Evolutionary conservation across 495 filamentous ascomycete species (phyloP).

Genomic region (Penicillium ucsense): DNA sequence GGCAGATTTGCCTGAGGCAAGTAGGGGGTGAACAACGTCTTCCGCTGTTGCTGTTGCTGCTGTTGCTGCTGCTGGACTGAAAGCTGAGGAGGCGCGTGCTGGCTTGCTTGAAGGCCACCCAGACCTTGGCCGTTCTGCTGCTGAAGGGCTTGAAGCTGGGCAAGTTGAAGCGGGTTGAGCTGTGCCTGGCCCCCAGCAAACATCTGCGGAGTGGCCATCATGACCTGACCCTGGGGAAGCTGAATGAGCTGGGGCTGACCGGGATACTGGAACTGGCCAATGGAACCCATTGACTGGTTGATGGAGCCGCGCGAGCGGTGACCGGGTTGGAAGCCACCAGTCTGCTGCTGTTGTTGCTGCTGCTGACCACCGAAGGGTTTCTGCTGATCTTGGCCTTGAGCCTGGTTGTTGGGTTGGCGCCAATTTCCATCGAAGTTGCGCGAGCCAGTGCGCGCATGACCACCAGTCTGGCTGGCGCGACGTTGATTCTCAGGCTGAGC

Average conservation of each 20-base stretch:
- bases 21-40: slow-evolving; percentile 97
- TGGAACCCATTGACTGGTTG: slow-evolving; percentile 73
- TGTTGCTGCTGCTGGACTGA: slow-evolving; percentile 49
- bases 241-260: slow-evolving; percentile 88
- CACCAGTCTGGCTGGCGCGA: slow-evolving; percentile 52
- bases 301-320: slow-evolving; percentile 81
- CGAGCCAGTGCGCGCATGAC: slow-evolving; percentile 70
- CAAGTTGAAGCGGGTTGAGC: slow-evolving; percentile 80
- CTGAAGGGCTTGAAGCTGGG: slow-evolving; percentile 86
- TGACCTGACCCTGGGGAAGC: slow-evolving; percentile 72
- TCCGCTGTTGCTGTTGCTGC: slow-evolving; percentile 86
- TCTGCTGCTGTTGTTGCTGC: slow-evolving; percentile 42
- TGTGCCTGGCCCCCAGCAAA: slow-evolving; percentile 61
- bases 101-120: slow-evolving; percentile 57
- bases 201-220: slow-evolving; percentile 60
- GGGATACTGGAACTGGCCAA: slow-evolving; percentile 85
- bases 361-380: slow-evolving; percentile 55
- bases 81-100: slow-evolving; percentile 60
- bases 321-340: slow-evolving; percentile 73
- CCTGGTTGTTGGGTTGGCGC: slow-evolving; percentile 74
- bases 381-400: slow-evolving; percentile 42
- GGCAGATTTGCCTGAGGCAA: slow-evolving; percentile 91
- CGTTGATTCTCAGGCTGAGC: slow-evolving; percentile 57
- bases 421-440: slow-evolving; percentile 97
- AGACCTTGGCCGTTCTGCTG: slow-evolving; percentile 71